Percentiles rank a stretch among this genome's conserved stretches.
Conservation (phyloP, 129 eudicot genomes). For the Flaveria linearis region DNA sequence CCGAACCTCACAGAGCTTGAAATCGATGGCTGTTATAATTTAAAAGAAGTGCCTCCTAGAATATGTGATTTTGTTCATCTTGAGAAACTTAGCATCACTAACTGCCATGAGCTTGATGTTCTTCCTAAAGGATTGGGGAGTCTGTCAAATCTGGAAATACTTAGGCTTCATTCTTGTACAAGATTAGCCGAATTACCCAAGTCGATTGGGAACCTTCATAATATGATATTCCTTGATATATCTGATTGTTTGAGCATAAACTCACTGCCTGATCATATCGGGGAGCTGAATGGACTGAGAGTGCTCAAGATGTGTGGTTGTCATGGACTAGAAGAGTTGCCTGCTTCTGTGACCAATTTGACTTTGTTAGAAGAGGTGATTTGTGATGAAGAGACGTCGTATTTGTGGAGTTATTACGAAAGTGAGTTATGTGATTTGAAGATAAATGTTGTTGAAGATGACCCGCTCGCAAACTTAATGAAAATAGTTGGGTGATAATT, state of each 20-base stretch:
- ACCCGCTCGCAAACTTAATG: slow-evolving; percentile 30
- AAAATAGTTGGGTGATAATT: slow-evolving; percentile 21
- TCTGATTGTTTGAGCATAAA: slow-evolving; percentile 35
- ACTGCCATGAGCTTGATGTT: slow-evolving; percentile 45
- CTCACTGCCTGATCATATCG: slow-evolving; percentile 31
- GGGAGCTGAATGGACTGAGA: slow-evolving; percentile 20
- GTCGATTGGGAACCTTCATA: slow-evolving; percentile 25
- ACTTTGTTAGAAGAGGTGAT: slow-evolving; percentile 27
- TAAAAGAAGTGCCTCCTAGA: slow-evolving; percentile 38
- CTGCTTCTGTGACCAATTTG: slow-evolving; percentile 22
- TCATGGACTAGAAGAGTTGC: slow-evolving; percentile 35
- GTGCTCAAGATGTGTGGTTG: slow-evolving; percentile 37
- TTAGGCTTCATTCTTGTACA: slow-evolving; percentile 39
- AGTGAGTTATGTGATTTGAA: slow-evolving; percentile 9
- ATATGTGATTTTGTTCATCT: slow-evolving; percentile 33
- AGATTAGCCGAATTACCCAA: slow-evolving; percentile 32
- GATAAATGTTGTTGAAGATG: slow-evolving; percentile 29
- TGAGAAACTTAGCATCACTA: slow-evolving; percentile 43
- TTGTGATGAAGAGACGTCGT: slow-evolving; percentile 37
- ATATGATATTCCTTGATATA: slow-evolving; percentile 27
- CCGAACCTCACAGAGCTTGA: slow-evolving; percentile 44
- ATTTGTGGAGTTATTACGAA: slow-evolving; percentile 26
- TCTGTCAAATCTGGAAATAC: slow-evolving; percentile 24
- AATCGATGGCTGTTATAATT: slow-evolving; percentile 45
- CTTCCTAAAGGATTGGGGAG: slow-evolving; percentile 39